Percentiles rank a stretch among this genome's conserved stretches.
Evolutionary conservation across 306 rosid species (phyloP).

Genomic region (Spatholobus suberectus): DNA sequence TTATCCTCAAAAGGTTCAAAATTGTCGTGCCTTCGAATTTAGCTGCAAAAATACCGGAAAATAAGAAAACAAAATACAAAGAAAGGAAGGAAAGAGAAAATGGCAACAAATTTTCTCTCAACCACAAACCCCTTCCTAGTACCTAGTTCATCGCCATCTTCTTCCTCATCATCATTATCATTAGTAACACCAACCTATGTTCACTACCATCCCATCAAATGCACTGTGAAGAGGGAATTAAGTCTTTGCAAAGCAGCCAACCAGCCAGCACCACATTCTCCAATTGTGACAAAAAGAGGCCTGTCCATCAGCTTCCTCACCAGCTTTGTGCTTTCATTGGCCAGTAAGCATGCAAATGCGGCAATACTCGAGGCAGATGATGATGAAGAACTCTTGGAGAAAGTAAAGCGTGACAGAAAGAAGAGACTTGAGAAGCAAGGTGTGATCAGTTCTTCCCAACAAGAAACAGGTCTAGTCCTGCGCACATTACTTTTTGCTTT

Average conservation of each 20-base stretch:
- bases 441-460: slow-evolving; percentile 70
- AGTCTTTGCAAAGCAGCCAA: slow-evolving; percentile 53
- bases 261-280: slow-evolving; percentile 35
- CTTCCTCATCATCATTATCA: slow-evolving; percentile 41
- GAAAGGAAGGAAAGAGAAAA: slow-evolving; percentile 37
- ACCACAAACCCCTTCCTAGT: slow-evolving; percentile 60
- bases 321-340: slow-evolving; percentile 59
- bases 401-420: slow-evolving; percentile 80
- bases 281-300: slow-evolving; percentile 65
- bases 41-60: slow-evolving; percentile 38
- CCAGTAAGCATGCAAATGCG: slow-evolving; percentile 63
- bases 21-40: slow-evolving; percentile 51
- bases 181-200: slow-evolving; percentile 36
- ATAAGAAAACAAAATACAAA: slow-evolving; percentile 12
- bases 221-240: slow-evolving; percentile 44
- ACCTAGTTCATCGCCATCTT: slow-evolving; percentile 34
- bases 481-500: background rate
- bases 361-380: slow-evolving; percentile 97
- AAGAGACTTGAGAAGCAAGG: slow-evolving; percentile 89
- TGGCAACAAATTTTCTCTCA: slow-evolving; percentile 83
- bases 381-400: slow-evolving; percentile 87
- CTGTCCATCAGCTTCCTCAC: slow-evolving; percentile 57
- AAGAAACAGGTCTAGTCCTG: slow-evolving; percentile 70
- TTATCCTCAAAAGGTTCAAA: slow-evolving; percentile 68
- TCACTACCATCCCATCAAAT: slow-evolving; percentile 44